phyloP scores from a whole-genome alignment of 495 filamentous ascomycete species.

The Aspergillus sclerotiicarbonarius region DNA sequence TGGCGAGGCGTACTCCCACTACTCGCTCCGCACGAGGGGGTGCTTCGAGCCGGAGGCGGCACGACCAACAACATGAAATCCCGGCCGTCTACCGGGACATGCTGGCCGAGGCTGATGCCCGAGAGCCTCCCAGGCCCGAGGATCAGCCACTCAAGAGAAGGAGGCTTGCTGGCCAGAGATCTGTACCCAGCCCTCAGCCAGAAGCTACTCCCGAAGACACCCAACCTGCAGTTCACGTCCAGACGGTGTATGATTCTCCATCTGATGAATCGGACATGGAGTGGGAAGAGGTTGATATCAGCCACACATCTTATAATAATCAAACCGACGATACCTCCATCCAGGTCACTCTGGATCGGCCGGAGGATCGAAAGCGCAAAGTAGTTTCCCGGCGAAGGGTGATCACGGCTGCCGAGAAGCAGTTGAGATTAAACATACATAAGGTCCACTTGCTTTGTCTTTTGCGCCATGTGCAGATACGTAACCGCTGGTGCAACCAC shows the following conservation, averaged over 20 bases:
- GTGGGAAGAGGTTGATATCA: constrained; percentile 69
- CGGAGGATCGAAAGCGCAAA: constrained; percentile 36
- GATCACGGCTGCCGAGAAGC: constrained; percentile 67
- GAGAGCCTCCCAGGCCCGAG: constrained; percentile 31
- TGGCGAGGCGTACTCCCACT: constrained; percentile 24
- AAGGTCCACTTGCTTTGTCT: constrained; percentile 85
- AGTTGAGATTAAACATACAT: constrained; percentile 71
- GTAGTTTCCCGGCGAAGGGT: constrained; percentile 51
- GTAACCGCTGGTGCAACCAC: constrained; percentile 92
- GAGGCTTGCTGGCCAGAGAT: not conserved
- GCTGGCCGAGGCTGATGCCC: constrained; percentile 60
- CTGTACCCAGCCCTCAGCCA: constrained; percentile 5
- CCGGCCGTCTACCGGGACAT: constrained; percentile 64
- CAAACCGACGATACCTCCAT: constrained; percentile 39
- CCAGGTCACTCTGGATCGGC: constrained; percentile 57
- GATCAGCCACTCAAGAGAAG: constrained; percentile 40
- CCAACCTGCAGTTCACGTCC: constrained; percentile 23
- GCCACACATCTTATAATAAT: constrained; percentile 31
- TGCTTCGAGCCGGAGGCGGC: constrained; percentile 13
- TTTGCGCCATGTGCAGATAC: constrained; percentile 65
- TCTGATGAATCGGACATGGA: constrained; percentile 61
- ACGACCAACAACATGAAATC: constrained; percentile 28
- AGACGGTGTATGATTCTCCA: constrained; percentile 47
- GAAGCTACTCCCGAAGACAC: constrained; percentile 10
- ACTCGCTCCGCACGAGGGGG: constrained; percentile 17